Percentiles rank a stretch among this genome's conserved stretches.
Conservation (phyloP, 495 filamentous ascomycete genomes). For the Penicillium malachiteum region DNA sequence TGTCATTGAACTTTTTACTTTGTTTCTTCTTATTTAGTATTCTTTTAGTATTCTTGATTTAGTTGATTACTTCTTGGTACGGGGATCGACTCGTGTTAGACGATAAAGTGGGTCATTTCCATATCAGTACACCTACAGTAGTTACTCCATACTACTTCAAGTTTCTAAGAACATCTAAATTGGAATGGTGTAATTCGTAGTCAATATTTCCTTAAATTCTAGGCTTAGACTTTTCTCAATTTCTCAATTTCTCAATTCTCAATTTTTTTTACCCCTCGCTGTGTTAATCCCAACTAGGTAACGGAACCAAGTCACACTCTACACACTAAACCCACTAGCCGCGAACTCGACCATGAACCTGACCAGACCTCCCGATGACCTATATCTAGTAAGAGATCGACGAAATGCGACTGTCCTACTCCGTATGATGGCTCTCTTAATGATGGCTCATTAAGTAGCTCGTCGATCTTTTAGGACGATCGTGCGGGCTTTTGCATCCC, state of each 20-base stretch:
- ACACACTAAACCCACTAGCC: not conserved
- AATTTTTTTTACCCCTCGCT: not conserved
- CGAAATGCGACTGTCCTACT: not conserved
- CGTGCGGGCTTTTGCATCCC: slow-evolving; percentile 15
- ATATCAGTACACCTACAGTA: not conserved
- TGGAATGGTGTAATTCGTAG: no score
- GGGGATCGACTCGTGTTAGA: slow-evolving; percentile 13
- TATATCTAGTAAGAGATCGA: not conserved
- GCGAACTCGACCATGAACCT: slow-evolving; percentile 2
- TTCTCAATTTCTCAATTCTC: no score
- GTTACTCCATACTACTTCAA: not conserved
- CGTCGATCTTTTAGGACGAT: slow-evolving; percentile 5
- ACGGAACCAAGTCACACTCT: not conserved
- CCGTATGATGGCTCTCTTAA: no score
- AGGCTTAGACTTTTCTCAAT: no score
- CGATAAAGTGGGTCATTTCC: no score
- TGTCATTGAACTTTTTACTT: not conserved
- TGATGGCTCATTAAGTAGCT: not conserved
- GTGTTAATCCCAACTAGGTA: not conserved
- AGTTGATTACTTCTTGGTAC: not conserved
- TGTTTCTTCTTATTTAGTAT: not conserved
- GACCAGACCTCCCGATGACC: not conserved
- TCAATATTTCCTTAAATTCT: no score
- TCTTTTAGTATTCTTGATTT: no score
- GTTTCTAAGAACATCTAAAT: not conserved